Percentiles rank a stretch among this genome's conserved stretches.
Conservation (phyloP, 495 filamentous ascomycete species). For the Lasiosphaeria miniovina region DNA sequence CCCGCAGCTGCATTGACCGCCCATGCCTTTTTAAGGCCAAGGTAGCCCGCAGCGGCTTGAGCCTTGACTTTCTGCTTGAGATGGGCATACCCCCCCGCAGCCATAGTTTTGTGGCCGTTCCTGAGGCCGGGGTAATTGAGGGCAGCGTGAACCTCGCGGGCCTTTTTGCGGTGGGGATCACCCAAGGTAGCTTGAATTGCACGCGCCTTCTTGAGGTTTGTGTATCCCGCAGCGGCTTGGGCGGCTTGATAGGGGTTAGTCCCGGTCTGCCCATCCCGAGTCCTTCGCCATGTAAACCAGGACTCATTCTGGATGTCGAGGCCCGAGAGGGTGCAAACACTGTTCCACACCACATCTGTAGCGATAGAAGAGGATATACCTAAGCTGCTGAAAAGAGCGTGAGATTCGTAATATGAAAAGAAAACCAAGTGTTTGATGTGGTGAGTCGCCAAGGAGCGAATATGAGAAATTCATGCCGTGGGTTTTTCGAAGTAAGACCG, state of each 20-base stretch:
- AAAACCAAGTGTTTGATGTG: neutral
- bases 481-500: neutral
- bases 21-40: no score
- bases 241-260: neutral
- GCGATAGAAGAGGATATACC: neutral
- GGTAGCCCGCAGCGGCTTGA: no score
- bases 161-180: neutral
- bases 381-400: neutral
- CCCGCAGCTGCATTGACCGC: no score
- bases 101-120: no score
- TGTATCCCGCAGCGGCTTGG: neutral
- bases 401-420: neutral
- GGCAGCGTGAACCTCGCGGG: neutral
- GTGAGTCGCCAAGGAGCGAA: neutral
- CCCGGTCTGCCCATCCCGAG: neutral
- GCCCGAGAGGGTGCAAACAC: neutral
- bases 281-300: neutral
- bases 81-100: no score
- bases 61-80: no score
- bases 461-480: neutral
- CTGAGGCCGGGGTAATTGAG: neutral
- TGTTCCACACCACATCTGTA: neutral
- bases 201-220: neutral
- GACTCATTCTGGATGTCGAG: neutral
- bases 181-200: neutral